Base-by-base conservation (phyloP, 257 asterid genomes). In the Salvia rosmarinus region DNA sequence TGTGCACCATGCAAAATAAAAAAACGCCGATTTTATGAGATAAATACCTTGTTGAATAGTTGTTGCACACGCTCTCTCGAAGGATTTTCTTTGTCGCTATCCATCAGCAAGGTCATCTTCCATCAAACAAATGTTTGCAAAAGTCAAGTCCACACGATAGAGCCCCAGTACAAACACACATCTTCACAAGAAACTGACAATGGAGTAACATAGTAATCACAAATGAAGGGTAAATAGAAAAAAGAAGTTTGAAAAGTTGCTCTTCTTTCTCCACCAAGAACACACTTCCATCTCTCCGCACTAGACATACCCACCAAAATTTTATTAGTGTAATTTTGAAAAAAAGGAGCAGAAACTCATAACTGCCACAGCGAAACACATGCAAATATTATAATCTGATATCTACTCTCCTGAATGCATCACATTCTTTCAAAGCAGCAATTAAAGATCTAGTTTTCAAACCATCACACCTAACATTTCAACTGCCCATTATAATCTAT, bases 31-130 rank as follows among this genome's bases (percentile, higher is more conserved):
- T n/a, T 63, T 13, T 9, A 57, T 35, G 13, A 28, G 71, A 68
- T 6, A 14, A 43, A 40, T 80, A 94, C 98, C 98, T 94, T 89
- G 83, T 83, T 82, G 73, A 82, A 82, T 71, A 94, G 96, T 66
- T 60, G 83, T 65, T 86, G 97, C 63, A 83, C 96, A 59, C 88
- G 92, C 65, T n/a, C n/a, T n/a, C 83, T 71, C 14, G n/a, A 71
- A 17, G 82, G 70, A 37, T 84, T 84, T 58, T 86, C 85, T 56
- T 78, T 71, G 76, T 71, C 77, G 78, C 76, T 89, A 80, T 89
- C 96, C 98, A 89, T 94, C 78, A 77, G 84, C 83, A 85, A 69
- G 59, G 89, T 85, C 96, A 87, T 90, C 62, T 73, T 86, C 87
- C 95, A 82, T 83, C 77, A 79, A 87, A 73, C 56, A 67, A 71